A percentile compares a stretch with the other conserved stretches of the same genome.
Conservation (phyloP, 441 rosid species). For the Arabidopsis hybrid region DNA sequence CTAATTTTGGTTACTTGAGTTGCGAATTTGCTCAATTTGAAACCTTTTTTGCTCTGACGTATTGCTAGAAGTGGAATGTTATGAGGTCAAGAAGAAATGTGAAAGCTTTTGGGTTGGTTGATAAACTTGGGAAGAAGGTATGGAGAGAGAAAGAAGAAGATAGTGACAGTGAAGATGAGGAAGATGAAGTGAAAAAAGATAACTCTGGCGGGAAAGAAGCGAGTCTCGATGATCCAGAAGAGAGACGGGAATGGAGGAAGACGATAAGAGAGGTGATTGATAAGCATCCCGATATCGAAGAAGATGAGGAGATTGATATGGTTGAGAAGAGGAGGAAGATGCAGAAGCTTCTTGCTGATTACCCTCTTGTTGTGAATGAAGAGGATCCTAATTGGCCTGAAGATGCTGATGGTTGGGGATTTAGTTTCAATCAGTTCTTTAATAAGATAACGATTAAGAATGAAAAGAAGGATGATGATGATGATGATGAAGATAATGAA, state of each 20-base stretch:
- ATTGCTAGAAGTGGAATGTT: constrained; percentile 45
- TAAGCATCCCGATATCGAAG: constrained; percentile 56
- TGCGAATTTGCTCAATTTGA: neutral
- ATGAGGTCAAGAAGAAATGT: constrained; percentile 42
- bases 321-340: constrained; percentile 69
- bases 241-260: constrained; percentile 84
- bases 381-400: constrained; percentile 96
- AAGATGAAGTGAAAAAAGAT: constrained; percentile 44
- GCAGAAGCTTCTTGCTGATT: constrained; percentile 82
- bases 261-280: constrained; percentile 72
- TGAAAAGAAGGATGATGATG: constrained; percentile 65
- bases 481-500: constrained; percentile 65
- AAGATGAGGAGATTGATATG: constrained; percentile 63
- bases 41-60: neutral
- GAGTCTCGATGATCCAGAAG: constrained; percentile 61
- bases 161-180: constrained; percentile 54
- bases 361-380: constrained; percentile 82
- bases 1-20: constrained; percentile 2
- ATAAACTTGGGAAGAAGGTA: constrained; percentile 55
- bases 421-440: constrained; percentile 79
- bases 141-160: constrained; percentile 47
- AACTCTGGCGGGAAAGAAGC: constrained; percentile 45
- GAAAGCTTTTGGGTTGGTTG: constrained; percentile 53
- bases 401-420: constrained; percentile 96
- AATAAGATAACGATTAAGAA: constrained; percentile 89